Conservation (phyloP, 495 filamentous ascomycete species). For the Parachaetomium inaequale region DNA sequence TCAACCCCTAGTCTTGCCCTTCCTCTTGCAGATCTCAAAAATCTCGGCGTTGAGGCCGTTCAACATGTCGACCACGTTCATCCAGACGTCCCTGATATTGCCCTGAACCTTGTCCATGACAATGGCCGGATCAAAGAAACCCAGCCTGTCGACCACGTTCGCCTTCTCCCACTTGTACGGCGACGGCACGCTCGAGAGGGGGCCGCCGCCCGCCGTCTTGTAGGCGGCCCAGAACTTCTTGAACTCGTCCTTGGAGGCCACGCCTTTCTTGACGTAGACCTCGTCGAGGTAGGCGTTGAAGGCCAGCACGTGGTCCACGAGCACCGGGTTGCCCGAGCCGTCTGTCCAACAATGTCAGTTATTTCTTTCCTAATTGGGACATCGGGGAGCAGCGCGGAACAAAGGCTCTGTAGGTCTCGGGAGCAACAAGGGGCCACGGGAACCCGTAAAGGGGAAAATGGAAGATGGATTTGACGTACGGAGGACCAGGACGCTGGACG, state of each 20-base stretch:
- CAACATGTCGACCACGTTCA: background rate
- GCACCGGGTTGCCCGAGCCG: slow-evolving; percentile 3
- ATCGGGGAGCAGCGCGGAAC: too few species aligned
- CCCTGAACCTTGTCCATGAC: background rate
- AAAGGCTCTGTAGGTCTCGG: too few species aligned
- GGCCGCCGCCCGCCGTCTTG: background rate
- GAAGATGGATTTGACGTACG: too few species aligned
- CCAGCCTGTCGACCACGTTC: background rate
- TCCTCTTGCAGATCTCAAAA: background rate
- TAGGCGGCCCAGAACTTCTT: background rate
- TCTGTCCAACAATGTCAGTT: too few species aligned
- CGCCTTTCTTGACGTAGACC: background rate
- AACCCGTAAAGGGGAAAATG: too few species aligned
- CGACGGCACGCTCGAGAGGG: background rate
- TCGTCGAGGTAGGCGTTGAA: slow-evolving; percentile 5
- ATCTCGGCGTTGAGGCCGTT: too few species aligned
- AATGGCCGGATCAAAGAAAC: background rate
- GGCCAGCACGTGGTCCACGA: background rate
- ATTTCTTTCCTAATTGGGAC: too few species aligned
- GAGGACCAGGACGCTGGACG: background rate
- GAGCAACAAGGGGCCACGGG: too few species aligned
- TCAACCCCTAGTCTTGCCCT: background rate
- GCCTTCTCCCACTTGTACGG: slow-evolving; percentile 11
- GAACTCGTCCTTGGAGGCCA: background rate
- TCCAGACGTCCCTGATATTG: background rate